Evolutionary conservation across 805 yeast species (phyloP).

Genomic region (Tanozyma kutaoensis): DNA sequence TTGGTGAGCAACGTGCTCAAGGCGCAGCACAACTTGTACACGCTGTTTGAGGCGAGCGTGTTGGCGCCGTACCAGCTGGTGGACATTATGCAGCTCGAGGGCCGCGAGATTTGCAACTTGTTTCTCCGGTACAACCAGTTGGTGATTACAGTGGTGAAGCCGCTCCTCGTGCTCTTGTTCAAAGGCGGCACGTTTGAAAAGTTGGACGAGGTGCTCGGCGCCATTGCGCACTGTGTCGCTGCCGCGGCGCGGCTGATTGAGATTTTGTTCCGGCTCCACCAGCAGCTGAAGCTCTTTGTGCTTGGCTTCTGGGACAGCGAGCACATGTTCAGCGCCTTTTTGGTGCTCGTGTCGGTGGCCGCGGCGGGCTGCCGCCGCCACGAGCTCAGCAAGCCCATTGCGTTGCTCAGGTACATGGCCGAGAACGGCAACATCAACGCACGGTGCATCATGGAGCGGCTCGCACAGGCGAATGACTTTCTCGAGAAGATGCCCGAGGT

Average conservation of each 20-base stretch:
- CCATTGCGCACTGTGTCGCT: slow-evolving; percentile 8
- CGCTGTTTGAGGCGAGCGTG: slow-evolving; percentile 17
- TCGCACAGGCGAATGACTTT: slow-evolving; percentile 12
- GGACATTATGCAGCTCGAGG: slow-evolving; percentile 7
- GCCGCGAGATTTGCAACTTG: slow-evolving; percentile 19
- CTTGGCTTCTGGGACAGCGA: slow-evolving; percentile 28
- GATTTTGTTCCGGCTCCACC: slow-evolving; percentile 14
- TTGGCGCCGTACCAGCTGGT: slow-evolving; percentile 9
- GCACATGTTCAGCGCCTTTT: slow-evolving; percentile 20
- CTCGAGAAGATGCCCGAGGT: slow-evolving; percentile 13
- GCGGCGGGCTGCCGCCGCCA: slow-evolving; percentile 4
- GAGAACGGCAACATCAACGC: slow-evolving; percentile 22
- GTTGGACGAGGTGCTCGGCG: slow-evolving; percentile 10
- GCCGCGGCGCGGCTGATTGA: slow-evolving; percentile 18
- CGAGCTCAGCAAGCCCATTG: slow-evolving; percentile 4
- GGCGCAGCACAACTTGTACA: slow-evolving; percentile 15
- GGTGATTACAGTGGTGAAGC: slow-evolving; percentile 17
- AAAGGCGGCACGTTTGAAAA: slow-evolving; percentile 12
- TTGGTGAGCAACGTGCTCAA: slow-evolving; percentile 16
- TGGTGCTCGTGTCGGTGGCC: slow-evolving; percentile 12
- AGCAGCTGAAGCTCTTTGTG: slow-evolving; percentile 14
- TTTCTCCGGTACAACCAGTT: slow-evolving; percentile 22
- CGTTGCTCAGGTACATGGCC: slow-evolving; percentile 21
- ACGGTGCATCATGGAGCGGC: slow-evolving; percentile 13
- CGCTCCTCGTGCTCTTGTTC: slow-evolving; percentile 19